These are phyloP conservation scores for Grosmannia clavigera DNA, from an alignment of 2,329 filamentous ascomycete species.

Conservation along the genomic window DNA sequence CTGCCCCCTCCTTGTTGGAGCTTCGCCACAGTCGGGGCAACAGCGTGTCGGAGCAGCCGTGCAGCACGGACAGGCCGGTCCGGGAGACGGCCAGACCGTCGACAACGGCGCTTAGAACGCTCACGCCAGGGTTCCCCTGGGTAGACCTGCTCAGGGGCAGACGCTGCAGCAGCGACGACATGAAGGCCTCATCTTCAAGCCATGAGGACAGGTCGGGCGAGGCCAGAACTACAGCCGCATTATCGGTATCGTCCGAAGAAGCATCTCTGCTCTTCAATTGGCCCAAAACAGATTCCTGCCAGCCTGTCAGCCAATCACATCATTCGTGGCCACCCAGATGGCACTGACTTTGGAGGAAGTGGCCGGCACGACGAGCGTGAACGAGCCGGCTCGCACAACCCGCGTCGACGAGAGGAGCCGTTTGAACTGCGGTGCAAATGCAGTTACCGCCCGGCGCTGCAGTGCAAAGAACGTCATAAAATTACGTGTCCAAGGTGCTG, in stretches of 20 bases:
- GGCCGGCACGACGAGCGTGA: slow-evolving; percentile 8
- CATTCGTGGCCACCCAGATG: neutral
- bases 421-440: neutral
- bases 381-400: slow-evolving; percentile 3
- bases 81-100: slow-evolving; percentile 32
- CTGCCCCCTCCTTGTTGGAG: too few relatives aligned
- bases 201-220: slow-evolving; percentile 35
- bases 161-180: slow-evolving; percentile 19
- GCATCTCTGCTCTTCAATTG: neutral
- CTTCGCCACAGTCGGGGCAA: slow-evolving; percentile 34
- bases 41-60: slow-evolving; percentile 26
- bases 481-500: neutral
- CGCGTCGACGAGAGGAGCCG: slow-evolving; percentile 1
- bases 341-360: slow-evolving; percentile 9
- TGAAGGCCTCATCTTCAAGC: slow-evolving; percentile 29
- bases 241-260: slow-evolving; percentile 15
- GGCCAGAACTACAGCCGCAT: slow-evolving; percentile 35
- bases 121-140: slow-evolving; percentile 19
- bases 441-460: slow-evolving; percentile 3
- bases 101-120: slow-evolving; percentile 42
- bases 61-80: slow-evolving; percentile 40
- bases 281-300: slow-evolving; percentile 9
- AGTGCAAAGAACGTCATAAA: slow-evolving; percentile 4
- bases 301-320: neutral
- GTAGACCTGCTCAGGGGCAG: slow-evolving; percentile 7